Percentiles rank a stretch among this genome's conserved stretches.
These are phyloP conservation scores for Aspergillus neotritici DNA, from an alignment of 2,329 filamentous ascomycete genomes.

Conservation along the genomic window DNA sequence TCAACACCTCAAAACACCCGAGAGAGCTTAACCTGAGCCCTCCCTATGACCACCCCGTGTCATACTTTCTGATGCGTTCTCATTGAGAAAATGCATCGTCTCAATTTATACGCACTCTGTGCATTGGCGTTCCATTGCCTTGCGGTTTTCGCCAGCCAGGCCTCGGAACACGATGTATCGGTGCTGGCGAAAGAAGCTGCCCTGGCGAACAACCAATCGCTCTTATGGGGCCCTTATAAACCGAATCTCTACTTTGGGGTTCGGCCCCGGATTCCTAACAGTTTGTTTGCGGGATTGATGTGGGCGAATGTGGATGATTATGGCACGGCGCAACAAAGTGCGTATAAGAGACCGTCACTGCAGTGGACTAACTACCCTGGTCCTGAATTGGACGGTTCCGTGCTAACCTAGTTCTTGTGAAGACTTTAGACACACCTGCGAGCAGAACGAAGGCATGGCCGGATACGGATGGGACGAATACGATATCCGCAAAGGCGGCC, in stretches of 20 bases:
- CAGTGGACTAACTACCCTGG: neutral
- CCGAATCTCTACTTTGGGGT: conserved; percentile 94
- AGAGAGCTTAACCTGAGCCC: conserved; percentile 8
- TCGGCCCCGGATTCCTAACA: conserved; percentile 72
- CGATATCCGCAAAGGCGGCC: conserved; percentile 78
- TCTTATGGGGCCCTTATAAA: conserved; percentile 94
- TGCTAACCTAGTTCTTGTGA: conserved; percentile 16
- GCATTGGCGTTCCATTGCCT: conserved; percentile 23
- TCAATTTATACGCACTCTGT: conserved; percentile 22
- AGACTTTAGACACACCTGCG: conserved; percentile 91
- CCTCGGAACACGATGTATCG: conserved; percentile 28
- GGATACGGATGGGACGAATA: conserved; percentile 99
- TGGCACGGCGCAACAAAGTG: conserved; percentile 68
- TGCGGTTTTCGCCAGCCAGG: conserved; percentile 24
- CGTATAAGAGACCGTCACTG: conserved; percentile 37
- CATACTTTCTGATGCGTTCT: conserved; percentile 14
- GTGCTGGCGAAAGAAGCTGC: conserved; percentile 37
- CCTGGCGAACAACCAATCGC: conserved; percentile 64
- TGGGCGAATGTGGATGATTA: conserved; percentile 85
- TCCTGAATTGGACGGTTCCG: neutral
- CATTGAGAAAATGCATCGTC: conserved; percentile 27
- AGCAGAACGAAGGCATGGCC: conserved; percentile 87
- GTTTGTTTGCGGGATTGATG: conserved; percentile 74
- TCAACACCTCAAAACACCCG: conserved; percentile 17
- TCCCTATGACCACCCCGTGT: neutral